These are phyloP conservation scores for Huntiella decipiens DNA, from an alignment of 2,329 filamentous ascomycete genomes.

Conservation along the genomic window DNA sequence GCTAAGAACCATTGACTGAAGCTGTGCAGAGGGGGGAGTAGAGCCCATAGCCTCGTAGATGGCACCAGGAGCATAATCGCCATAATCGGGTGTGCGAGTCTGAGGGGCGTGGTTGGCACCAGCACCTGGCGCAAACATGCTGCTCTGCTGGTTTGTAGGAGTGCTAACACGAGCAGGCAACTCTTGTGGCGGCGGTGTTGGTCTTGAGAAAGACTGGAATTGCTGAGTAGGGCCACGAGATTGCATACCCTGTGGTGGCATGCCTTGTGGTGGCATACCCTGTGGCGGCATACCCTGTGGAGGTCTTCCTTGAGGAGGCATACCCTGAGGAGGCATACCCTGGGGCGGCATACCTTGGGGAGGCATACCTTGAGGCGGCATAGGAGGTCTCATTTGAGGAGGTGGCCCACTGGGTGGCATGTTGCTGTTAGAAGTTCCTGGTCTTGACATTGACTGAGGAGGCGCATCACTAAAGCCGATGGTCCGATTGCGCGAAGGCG, in stretches of 20 bases:
- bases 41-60: conserved; percentile 11
- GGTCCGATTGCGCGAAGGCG: conserved; percentile 18
- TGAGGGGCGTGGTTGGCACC: conserved; percentile 3
- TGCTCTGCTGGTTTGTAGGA: not conserved
- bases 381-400: not conserved
- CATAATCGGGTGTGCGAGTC: not conserved
- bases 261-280: not conserved
- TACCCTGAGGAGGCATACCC: not conserved
- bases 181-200: conserved; percentile 4
- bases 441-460: conserved; percentile 15
- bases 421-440: not conserved
- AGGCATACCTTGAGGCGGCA: conserved; percentile 1
- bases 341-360: conserved; percentile 2
- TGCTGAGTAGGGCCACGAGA: conserved; percentile 4
- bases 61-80: conserved; percentile 8
- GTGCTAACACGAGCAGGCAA: conserved; percentile 1
- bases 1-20: conserved; percentile 36
- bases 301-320: not conserved
- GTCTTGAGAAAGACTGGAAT: conserved; percentile 8
- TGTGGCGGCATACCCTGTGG: conserved; percentile 3
- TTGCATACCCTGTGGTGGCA: conserved; percentile 1
- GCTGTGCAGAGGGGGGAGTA: conserved; percentile 19
- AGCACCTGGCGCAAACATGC: conserved; percentile 9
- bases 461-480: conserved; percentile 41
- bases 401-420: not conserved